These are phyloP conservation scores for Bassia scoparia DNA, from an alignment of 148 eudicot genomes.

Conservation along the genomic window DNA sequence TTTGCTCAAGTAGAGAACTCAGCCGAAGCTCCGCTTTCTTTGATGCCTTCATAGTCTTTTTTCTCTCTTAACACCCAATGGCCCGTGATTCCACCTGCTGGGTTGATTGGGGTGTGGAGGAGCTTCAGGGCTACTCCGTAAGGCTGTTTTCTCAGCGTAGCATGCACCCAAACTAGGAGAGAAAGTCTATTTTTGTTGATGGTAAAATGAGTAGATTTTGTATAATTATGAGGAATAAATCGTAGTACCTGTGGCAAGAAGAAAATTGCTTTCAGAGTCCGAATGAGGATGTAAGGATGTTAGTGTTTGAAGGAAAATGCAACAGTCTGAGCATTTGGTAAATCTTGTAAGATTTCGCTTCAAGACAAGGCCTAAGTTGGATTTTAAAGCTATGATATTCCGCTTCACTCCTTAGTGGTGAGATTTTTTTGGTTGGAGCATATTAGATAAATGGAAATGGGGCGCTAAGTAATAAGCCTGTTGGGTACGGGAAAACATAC, in stretches of 20 bases:
- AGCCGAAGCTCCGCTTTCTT: conserved; percentile 94
- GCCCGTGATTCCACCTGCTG: conserved; percentile 98
- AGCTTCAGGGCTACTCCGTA: conserved; percentile 75
- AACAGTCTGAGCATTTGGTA: conserved; percentile 65
- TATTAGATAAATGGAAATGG: conserved; percentile 84
- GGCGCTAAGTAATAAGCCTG: conserved; percentile 84
- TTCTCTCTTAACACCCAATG: conserved; percentile 86
- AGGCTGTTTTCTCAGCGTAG: conserved; percentile 94
- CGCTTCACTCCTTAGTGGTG: conserved; percentile 42
- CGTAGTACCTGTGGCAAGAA: conserved; percentile 77
- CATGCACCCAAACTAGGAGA: conserved; percentile 37
- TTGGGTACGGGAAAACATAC: background rate
- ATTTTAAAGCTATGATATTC: conserved; percentile 52
- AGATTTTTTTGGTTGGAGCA: conserved; percentile 56
- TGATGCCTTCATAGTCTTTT: conserved; percentile 83
- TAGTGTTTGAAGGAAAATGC: conserved; percentile 81
- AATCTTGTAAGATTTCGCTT: conserved; percentile 57
- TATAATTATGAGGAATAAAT: background rate
- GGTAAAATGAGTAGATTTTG: background rate
- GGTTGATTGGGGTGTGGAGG: conserved; percentile 92
- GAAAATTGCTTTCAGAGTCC: conserved; percentile 61
- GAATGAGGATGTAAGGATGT: conserved; percentile 79
- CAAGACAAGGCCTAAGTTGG: conserved; percentile 77
- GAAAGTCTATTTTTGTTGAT: background rate
- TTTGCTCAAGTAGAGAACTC: conserved; percentile 80